Conservation (phyloP, 2,329 filamentous ascomycete genomes). For the Bipolaris cookei region DNA sequence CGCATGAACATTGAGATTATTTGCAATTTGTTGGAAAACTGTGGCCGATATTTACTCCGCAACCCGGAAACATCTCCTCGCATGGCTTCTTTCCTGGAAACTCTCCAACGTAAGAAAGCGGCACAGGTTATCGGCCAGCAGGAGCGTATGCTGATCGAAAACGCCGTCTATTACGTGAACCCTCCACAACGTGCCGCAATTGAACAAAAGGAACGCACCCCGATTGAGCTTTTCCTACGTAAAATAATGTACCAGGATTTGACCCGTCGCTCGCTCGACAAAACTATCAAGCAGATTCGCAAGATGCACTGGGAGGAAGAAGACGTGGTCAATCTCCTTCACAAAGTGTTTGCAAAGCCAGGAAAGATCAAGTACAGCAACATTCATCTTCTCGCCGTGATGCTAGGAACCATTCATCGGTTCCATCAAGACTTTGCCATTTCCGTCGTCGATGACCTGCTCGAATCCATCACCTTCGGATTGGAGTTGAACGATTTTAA, state of each 20-base stretch:
- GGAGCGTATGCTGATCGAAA: conserved; percentile 97
- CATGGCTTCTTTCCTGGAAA: conserved; percentile 94
- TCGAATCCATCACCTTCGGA: conserved; percentile 86
- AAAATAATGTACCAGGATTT: conserved; percentile 93
- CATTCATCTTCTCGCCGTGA: conserved; percentile 88
- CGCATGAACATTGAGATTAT: conserved; percentile 99
- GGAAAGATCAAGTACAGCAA: conserved; percentile 98
- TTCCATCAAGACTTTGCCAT: conserved; percentile 93
- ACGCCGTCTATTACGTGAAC: conserved; percentile 97
- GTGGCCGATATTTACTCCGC: conserved; percentile 88
- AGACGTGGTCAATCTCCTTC: conserved; percentile 79
- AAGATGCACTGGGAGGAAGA: conserved; percentile 97
- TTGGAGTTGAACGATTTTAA: conserved; percentile 97
- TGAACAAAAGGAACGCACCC: conserved; percentile 93
- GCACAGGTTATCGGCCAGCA: conserved; percentile 94
- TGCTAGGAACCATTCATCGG: conserved; percentile 85
- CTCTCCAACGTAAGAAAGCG: conserved; percentile 91
- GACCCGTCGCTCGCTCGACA: conserved; percentile 91
- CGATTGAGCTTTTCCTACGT: conserved; percentile 89
- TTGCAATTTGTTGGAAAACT: conserved; percentile 93
- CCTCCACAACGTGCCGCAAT: conserved; percentile 92
- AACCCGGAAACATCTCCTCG: conserved; percentile 91
- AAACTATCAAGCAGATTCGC: conserved; percentile 90
- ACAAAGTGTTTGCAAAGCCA: conserved; percentile 94
- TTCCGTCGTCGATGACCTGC: conserved; percentile 85